phyloP scores from a whole-genome alignment of 768 basidiomycete genomes.

The Termitomyces eurrhizus region DNA sequence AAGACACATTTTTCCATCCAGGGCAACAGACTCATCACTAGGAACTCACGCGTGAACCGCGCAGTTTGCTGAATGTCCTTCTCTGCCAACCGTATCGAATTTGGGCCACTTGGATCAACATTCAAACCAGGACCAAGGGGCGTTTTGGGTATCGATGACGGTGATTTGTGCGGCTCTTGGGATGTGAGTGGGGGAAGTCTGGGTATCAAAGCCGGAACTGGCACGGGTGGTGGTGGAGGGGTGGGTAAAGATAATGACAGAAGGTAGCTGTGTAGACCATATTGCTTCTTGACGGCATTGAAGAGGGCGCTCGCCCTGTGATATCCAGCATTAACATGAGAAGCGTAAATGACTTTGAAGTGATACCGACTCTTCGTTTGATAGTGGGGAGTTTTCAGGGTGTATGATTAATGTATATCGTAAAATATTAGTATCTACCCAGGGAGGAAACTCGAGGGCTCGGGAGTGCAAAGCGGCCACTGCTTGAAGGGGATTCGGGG shows the following conservation, averaged over 20 bases:
- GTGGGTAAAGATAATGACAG: constrained; percentile 59
- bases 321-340: background rate
- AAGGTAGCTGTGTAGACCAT: constrained; percentile 72
- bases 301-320: constrained; percentile 70
- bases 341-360: constrained; percentile 4
- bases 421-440: constrained; percentile 73
- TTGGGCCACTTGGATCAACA: constrained; percentile 23
- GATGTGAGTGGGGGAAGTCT: constrained; percentile 55
- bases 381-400: constrained; percentile 61
- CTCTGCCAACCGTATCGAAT: constrained; percentile 56
- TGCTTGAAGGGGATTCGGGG: constrained; percentile 77
- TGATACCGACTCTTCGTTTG: constrained; percentile 71
- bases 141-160: constrained; percentile 12
- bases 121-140: constrained; percentile 20
- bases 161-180: constrained; percentile 24
- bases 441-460: constrained; percentile 63
- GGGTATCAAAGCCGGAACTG: constrained; percentile 61
- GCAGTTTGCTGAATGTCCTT: constrained; percentile 72
- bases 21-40: constrained; percentile 85
- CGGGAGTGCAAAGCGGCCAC: constrained; percentile 73
- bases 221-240: constrained; percentile 61
- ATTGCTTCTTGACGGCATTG: constrained; percentile 87
- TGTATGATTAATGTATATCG: constrained; percentile 79
- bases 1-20: constrained; percentile 96
- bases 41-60: constrained; percentile 81